Evolutionary conservation across 2,329 filamentous ascomycete species (phyloP), one percentile per base, ranked within the genome.

Genomic region (Fusarium lateritium): DNA sequence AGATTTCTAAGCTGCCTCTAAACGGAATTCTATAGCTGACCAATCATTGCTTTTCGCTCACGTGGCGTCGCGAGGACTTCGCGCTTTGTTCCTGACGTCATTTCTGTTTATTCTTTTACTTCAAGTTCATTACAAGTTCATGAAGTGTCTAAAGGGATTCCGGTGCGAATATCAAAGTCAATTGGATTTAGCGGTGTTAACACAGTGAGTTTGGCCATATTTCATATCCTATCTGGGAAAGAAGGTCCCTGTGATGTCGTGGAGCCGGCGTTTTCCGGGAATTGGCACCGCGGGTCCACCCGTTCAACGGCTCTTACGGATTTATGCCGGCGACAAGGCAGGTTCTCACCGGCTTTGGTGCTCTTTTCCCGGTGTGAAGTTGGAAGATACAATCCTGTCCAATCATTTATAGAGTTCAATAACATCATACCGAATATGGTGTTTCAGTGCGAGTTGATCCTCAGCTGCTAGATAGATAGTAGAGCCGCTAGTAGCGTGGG

Each of bases 1-100:
- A 59, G 68, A 77, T 77, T 77, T 77, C 74, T 77, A 76, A 77
- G 76, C 75, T 58, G 38, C 24, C 7, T n/a, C 22, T 4, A 31
- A 36, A 36, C 34, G 15, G 34, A 36, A 24, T 42, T 13, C 21
- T 4, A 15, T 17, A 28, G 62, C 67, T 73, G 73, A 74, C 75
- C 75, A 77, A 77, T 77, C 74, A 73, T 57, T 72, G 53, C 51
- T 46, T 50, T 45, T 17, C 14, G 38, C 71, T 77, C 76, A 77
- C 75, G 76, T 77, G 76, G 57, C 34, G 54, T 66, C 70, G 70
- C 56, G 72, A 65, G 26, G 54, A 46, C 59, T 70, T 76, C 64
- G 62, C 54, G 61, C 38, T 38, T 42, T 42, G 11, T 62, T 17
- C 26, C 60, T 76, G 73, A 76, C 75, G 73, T 77, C 73, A 76